A percentile compares a stretch with the other conserved stretches of the same genome.
phyloP scores from a whole-genome alignment of 2,329 filamentous ascomycete genomes.

The Aspergillus brasiliensis region DNA sequence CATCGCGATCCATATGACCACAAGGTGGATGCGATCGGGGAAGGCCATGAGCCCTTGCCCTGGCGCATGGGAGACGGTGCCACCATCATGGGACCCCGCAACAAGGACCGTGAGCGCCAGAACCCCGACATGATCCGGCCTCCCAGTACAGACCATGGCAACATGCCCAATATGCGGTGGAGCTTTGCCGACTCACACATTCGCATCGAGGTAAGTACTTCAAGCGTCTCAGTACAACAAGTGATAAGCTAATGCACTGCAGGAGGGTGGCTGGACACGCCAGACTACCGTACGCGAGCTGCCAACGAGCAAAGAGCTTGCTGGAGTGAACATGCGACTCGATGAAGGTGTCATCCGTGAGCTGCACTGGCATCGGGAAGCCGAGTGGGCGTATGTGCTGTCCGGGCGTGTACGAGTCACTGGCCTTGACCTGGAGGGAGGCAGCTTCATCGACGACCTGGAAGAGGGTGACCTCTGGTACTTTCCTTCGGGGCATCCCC shows the following conservation, averaged over 20 bases:
- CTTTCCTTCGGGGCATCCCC: constrained; percentile 8
- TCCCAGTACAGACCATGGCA: constrained; percentile 11
- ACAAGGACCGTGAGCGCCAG: constrained; percentile 13
- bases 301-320: constrained; percentile 8
- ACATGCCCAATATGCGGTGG: constrained; percentile 11
- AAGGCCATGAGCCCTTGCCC: constrained; percentile 5
- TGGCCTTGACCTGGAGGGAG: constrained; percentile 4
- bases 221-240: background rate
- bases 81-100: constrained; percentile 6
- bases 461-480: constrained; percentile 10
- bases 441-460: constrained; percentile 8
- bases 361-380: constrained; percentile 9
- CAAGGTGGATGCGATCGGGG: constrained; percentile 7
- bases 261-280: constrained; percentile 11
- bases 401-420: constrained; percentile 3
- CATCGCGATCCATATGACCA: constrained; percentile 6
- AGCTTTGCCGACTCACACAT: constrained; percentile 9
- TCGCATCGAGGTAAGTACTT: constrained; percentile 1
- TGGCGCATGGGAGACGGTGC: constrained; percentile 11
- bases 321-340: constrained; percentile 7
- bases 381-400: constrained; percentile 11
- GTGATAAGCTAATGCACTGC: background rate
- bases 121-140: constrained; percentile 9
- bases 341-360: constrained; percentile 3
- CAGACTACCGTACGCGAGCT: constrained; percentile 9